Percentiles rank a stretch among this genome's conserved stretches.
Evolutionary conservation across 148 eudicot species (phyloP).

Genomic region (Spergularia marina): DNA sequence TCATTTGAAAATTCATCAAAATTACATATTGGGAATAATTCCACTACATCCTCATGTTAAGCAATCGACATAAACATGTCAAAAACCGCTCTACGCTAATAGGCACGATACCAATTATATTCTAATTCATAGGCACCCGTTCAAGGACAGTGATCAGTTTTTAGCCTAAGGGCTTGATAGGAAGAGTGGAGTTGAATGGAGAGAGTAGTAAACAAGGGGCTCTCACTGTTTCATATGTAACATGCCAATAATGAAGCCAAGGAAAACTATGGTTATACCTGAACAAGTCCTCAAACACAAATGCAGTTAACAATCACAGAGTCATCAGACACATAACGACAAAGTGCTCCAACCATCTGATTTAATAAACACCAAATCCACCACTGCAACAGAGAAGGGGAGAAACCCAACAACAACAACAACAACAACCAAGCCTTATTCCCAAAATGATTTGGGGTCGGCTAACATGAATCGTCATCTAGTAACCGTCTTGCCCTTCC

Average conservation of each 20-base stretch:
- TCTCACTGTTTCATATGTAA: neutral
- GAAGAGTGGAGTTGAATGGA: neutral
- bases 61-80: too few species aligned
- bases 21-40: too few species aligned
- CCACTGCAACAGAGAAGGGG: slow-evolving; percentile 56
- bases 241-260: slow-evolving; percentile 5
- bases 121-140: too few species aligned
- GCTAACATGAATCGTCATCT: too few species aligned
- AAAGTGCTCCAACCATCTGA: slow-evolving; percentile 82
- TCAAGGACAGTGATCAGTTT: too few species aligned
- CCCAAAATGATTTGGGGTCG: too few species aligned
- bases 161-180: neutral
- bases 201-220: neutral
- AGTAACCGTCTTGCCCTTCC: too few species aligned
- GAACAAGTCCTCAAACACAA: slow-evolving; percentile 87
- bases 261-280: slow-evolving; percentile 48
- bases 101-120: too few species aligned
- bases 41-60: too few species aligned
- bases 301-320: slow-evolving; percentile 84
- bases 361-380: slow-evolving; percentile 65
- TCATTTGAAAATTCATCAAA: too few species aligned
- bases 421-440: too few species aligned
- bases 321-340: slow-evolving; percentile 87
- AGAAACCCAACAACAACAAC: slow-evolving; percentile 2
- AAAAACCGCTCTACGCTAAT: too few species aligned